Percentiles rank a stretch among this genome's conserved stretches.
Evolutionary conservation across 148 eudicot genomes (phyloP).

Genomic region (Dysphania ambrosioides): DNA sequence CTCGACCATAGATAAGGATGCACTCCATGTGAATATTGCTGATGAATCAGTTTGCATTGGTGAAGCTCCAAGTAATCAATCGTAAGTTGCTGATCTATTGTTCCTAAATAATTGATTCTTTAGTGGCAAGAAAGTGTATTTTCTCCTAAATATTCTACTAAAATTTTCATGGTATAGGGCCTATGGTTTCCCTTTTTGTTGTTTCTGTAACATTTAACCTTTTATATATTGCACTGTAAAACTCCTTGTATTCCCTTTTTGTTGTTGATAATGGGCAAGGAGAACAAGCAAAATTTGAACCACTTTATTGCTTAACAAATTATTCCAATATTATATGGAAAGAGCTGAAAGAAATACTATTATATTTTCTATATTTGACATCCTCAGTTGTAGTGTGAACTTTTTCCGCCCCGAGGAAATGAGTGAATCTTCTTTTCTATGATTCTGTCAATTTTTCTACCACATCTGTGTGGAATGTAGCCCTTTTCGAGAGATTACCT

Average conservation of each 20-base stretch:
- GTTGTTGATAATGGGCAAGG: neutral
- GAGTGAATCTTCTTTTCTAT: neutral
- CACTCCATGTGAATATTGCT: slow-evolving; percentile 92
- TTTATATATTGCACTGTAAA: neutral
- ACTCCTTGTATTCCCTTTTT: neutral
- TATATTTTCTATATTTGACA: neutral
- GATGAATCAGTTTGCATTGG: slow-evolving; percentile 98
- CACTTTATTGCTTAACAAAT: neutral
- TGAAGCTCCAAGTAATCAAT: slow-evolving; percentile 97
- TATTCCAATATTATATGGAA: neutral
- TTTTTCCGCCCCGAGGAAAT: neutral
- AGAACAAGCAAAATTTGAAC: neutral
- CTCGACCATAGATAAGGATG: slow-evolving; percentile 95
- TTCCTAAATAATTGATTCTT: neutral
- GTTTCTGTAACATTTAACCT: neutral
- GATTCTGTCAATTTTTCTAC: neutral
- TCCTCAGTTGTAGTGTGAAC: neutral
- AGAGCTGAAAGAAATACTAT: neutral
- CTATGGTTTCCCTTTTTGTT: neutral
- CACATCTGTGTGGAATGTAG: neutral
- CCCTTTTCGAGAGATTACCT: neutral
- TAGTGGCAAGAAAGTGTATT: neutral
- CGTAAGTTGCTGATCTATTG: slow-evolving; percentile 46
- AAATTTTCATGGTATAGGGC: neutral
- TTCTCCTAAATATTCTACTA: neutral